Evolutionary conservation across 768 basidiomycete genomes (phyloP), one percentile per base, ranked within the genome.

Genomic region (Hygrophoropsis aurantiaca): DNA sequence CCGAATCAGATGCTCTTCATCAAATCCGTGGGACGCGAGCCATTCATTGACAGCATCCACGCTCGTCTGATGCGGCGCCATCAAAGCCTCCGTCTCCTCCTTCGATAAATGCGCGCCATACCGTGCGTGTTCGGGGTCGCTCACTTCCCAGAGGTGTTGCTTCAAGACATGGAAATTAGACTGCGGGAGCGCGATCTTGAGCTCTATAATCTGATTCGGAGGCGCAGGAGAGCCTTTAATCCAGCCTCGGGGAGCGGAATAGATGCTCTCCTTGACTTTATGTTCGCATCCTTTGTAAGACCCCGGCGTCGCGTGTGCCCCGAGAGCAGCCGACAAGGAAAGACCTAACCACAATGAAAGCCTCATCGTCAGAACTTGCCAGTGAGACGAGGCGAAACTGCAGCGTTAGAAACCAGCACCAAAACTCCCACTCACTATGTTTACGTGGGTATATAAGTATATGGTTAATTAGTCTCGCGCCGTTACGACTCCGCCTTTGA

Each of bases 21-120:
- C 50, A 21, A 88, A 64, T 23, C 81, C 84, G 47, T 84, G 73
- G 2, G 70, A 71, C 0, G 66, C 67, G 11, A 89, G 69, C 86
- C 87, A 90, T 52, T 75, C 72, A 30, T 78, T 70, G 25, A 89
- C 84, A 3, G 70, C 58, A 26, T 72, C 59, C 13, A 85, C 49
- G 40, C 78, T 82, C 41, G 75, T 71, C 0, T 70, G 67, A 52
- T 75, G 73, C 2, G 87, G 87, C 16, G 79, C 72, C 42, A 87
- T 74, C 37, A 87, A 67, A 2, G 58, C 70, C 37, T 87, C 83
- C 3, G 84, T 81, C 51, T 88, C 78, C 45, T 77, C 79, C 61
- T 84, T 84, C 46, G 83, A 75, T 33, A 89, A 63, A 58, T 81
- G 71, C 16, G 71, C 66, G 1, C 80, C 81, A 55, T 82, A 83